A percentile compares a stretch with the other conserved stretches of the same genome.
These are phyloP conservation scores for Exophiala bonariae DNA, from an alignment of 2,329 filamentous ascomycete genomes.

Conservation along the genomic window DNA sequence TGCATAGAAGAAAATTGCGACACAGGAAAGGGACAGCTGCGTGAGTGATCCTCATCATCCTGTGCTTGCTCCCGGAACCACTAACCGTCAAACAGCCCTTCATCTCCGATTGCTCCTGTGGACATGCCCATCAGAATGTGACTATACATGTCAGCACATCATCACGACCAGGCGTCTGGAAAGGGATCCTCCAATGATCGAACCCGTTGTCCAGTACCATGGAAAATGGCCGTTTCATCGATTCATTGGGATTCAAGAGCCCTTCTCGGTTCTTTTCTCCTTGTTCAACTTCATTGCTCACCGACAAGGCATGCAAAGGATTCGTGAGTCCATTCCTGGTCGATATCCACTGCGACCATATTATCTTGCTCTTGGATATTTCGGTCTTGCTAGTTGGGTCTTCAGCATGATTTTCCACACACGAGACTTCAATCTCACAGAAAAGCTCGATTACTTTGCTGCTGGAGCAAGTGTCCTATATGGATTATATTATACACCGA, in stretches of 20 bases:
- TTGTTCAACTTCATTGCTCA: slow-evolving; percentile 89
- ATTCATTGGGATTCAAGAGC: slow-evolving; percentile 90
- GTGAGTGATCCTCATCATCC: slow-evolving; percentile 53
- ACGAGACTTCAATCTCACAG: slow-evolving; percentile 79
- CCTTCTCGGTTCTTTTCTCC: slow-evolving; percentile 89
- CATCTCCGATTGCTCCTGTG: slow-evolving; percentile 85
- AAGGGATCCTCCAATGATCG: slow-evolving; percentile 61
- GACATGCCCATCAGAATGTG: slow-evolving; percentile 91
- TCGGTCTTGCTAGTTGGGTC: slow-evolving; percentile 80
- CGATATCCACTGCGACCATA: slow-evolving; percentile 76
- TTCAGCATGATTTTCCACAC: slow-evolving; percentile 93
- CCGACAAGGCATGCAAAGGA: slow-evolving; percentile 68
- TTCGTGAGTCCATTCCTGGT: slow-evolving; percentile 69
- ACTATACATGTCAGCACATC: slow-evolving; percentile 96
- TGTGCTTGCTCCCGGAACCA: slow-evolving; percentile 21
- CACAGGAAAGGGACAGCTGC: slow-evolving; percentile 64
- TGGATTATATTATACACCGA: slow-evolving; percentile 79
- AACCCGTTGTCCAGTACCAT: slow-evolving; percentile 84
- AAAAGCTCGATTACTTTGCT: slow-evolving; percentile 95
- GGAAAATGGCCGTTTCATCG: slow-evolving; percentile 98
- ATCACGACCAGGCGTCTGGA: slow-evolving; percentile 72
- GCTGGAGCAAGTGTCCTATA: slow-evolving; percentile 89
- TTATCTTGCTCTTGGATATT: slow-evolving; percentile 76
- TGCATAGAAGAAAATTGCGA: slow-evolving; percentile 81
- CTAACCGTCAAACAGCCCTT: slow-evolving; percentile 60